Conservation (phyloP, 176 grass and related monocot genomes). For the Hsuehochloa calcarea region DNA sequence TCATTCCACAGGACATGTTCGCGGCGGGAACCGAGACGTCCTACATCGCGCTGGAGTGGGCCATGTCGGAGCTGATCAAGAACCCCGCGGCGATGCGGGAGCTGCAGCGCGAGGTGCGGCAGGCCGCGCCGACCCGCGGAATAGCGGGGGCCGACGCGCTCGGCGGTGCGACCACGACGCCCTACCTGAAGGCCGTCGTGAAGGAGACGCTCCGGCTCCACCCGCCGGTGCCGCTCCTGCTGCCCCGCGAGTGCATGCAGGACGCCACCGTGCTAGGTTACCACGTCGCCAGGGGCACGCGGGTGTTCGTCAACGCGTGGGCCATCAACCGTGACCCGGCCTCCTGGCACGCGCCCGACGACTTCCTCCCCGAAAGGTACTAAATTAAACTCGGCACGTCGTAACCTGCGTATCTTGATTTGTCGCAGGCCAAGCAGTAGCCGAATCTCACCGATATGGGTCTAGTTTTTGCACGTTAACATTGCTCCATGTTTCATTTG, state of each 20-base stretch:
- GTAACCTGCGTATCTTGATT: no score
- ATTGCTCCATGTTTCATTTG: not conserved
- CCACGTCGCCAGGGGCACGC: slow-evolving; percentile 41
- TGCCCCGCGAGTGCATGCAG: slow-evolving; percentile 48
- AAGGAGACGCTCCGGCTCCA: slow-evolving; percentile 43
- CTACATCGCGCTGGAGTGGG: slow-evolving; percentile 46
- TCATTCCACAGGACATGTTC: slow-evolving; percentile 40
- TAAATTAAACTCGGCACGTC: not conserved
- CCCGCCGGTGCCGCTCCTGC: slow-evolving; percentile 48
- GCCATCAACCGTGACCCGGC: slow-evolving; percentile 42
- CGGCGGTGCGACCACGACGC: not conserved
- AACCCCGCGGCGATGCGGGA: slow-evolving; percentile 33
- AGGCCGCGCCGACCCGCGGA: not conserved
- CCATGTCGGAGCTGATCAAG: slow-evolving; percentile 54
- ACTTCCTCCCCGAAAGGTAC: slow-evolving; percentile 42
- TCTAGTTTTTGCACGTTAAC: not conserved
- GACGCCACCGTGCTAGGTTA: slow-evolving; percentile 35
- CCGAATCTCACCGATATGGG: not conserved
- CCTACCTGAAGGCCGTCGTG: slow-evolving; percentile 50
- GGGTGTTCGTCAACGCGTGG: slow-evolving; percentile 61
- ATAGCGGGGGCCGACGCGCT: not conserved
- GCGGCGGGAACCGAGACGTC: slow-evolving; percentile 44
- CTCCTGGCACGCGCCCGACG: slow-evolving; percentile 44
- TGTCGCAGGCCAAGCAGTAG: no score
- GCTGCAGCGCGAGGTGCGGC: slow-evolving; percentile 35